A percentile compares a stretch with the other conserved stretches of the same genome.
phyloP scores from a whole-genome alignment of 768 basidiomycete genomes.

The Tephrocybe sp. region DNA sequence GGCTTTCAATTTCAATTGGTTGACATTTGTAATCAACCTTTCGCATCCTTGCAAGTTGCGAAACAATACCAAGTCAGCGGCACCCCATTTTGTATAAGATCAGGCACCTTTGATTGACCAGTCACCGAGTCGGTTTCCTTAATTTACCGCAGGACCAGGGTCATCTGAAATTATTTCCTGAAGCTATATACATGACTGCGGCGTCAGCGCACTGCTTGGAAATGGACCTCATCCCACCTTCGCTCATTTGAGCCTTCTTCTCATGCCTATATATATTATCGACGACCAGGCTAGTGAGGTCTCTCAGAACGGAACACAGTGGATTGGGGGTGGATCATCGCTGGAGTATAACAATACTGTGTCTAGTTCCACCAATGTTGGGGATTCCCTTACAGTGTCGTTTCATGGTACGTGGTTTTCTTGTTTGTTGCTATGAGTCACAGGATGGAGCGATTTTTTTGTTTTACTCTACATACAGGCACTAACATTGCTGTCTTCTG shows the following conservation, averaged over 20 bases:
- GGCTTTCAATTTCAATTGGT: too few relatives aligned
- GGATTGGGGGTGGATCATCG: constrained; percentile 27
- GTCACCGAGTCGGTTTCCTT: too few relatives aligned
- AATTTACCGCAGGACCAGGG: constrained; percentile 1
- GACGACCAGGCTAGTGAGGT: constrained; percentile 35
- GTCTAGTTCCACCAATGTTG: constrained; percentile 28
- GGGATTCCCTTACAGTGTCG: constrained; percentile 30
- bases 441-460: not conserved
- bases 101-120: not conserved
- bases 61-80: too few relatives aligned
- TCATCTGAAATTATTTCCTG: not conserved
- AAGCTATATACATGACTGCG: constrained; percentile 7
- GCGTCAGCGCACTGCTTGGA: not conserved
- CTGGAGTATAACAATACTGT: constrained; percentile 28
- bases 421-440: not conserved
- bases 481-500: constrained; percentile 32
- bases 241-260: not conserved
- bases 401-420: constrained; percentile 27
- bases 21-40: too few relatives aligned
- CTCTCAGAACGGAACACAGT: constrained; percentile 28
- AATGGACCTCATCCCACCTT: not conserved
- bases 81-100: not conserved
- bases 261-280: constrained; percentile 23
- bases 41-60: too few relatives aligned
- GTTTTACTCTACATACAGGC: too few relatives aligned